These are phyloP conservation scores for Cajanus cajan DNA, from an alignment of 306 rosid genomes.

Conservation along the genomic window DNA sequence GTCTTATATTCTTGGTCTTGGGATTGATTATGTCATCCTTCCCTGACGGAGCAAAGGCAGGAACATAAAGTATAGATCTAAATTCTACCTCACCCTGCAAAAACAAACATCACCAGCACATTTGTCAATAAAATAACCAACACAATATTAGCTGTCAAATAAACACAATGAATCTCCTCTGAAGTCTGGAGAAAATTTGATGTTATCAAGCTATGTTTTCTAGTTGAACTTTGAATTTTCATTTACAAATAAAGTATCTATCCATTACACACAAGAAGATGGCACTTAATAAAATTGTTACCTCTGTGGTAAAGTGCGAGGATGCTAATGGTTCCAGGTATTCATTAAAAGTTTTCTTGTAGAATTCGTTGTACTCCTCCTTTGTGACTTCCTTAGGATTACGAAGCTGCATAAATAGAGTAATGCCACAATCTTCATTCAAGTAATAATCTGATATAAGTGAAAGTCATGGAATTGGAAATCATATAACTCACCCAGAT, in stretches of 20 bases:
- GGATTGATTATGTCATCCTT: conserved; percentile 82
- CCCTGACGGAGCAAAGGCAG: conserved; percentile 71
- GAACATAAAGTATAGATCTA: conserved; percentile 91
- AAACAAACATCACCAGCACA: conserved; percentile 27
- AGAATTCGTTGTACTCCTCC: conserved; percentile 94
- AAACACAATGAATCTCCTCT: neutral
- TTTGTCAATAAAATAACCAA: conserved; percentile 7
- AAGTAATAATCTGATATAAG: neutral
- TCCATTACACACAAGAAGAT: neutral
- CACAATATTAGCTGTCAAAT: neutral
- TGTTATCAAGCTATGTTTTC: neutral
- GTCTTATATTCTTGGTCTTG: conserved; percentile 97
- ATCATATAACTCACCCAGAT: conserved; percentile 69
- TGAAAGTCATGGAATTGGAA: conserved; percentile 10
- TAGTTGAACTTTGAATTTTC: neutral
- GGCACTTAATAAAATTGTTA: conserved; percentile 22
- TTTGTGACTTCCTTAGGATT: conserved; percentile 82
- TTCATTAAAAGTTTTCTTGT: conserved; percentile 82
- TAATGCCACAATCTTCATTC: conserved; percentile 10
- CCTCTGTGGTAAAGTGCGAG: conserved; percentile 96
- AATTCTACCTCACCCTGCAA: conserved; percentile 96
- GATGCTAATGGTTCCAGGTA: conserved; percentile 94
- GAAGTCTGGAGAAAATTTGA: neutral
- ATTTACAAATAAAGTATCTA: neutral
- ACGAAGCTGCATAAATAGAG: conserved; percentile 74